Base-by-base conservation (phyloP, 139 green algal genomes). In the Nannochloris sp. region DNA sequence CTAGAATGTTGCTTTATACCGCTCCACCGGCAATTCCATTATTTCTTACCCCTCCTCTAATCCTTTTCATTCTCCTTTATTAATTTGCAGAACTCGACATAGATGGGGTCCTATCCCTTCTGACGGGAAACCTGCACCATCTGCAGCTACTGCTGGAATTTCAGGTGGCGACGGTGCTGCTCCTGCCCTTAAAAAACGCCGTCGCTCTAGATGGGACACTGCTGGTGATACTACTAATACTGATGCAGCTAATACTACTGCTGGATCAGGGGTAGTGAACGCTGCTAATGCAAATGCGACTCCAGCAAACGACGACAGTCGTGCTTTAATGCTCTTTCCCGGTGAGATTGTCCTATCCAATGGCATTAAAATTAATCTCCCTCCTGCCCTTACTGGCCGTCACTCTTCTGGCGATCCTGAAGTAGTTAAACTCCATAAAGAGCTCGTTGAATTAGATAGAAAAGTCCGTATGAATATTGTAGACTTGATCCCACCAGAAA, bases 401-500 rank as follows among this genome's bases (percentile, higher is more conserved):
- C 48, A 56, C 27, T 56, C 65, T 31, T 68, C 47, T 44, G 65
- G 65, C 12, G 72, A 87, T 65, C 79, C 79, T 8, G 61, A 76
- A 37, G 58, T 87, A 14, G 30, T 65, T 25, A 42, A 45, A 4
- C 39, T 87, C 14, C 60, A 79, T n/a, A 54, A 80, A 9, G 60
- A 79, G 60, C 64, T 87, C 44, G 58, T 48, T 2, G 73, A 82
- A 3, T 14, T 85, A 38, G 74, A 82, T 54, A 66, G 71, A 19
- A 78, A 78, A 35, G 65, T 86, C 15, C 33, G 60, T 6, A 68
- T 45, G 9, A 74, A 74, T 33, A 38, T 72, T 4, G 36, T 88
- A 7, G 72, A 86, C 15, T 65, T 86, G n/a, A 38, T 27, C 14
- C 71, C 75, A 12, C 77, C 81, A n/a, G 86, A 95, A 65, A 76